Percentiles rank a stretch among this genome's conserved stretches.
Conservation (phyloP, 176 grass and related monocot genomes). For the Carex scoparia region DNA sequence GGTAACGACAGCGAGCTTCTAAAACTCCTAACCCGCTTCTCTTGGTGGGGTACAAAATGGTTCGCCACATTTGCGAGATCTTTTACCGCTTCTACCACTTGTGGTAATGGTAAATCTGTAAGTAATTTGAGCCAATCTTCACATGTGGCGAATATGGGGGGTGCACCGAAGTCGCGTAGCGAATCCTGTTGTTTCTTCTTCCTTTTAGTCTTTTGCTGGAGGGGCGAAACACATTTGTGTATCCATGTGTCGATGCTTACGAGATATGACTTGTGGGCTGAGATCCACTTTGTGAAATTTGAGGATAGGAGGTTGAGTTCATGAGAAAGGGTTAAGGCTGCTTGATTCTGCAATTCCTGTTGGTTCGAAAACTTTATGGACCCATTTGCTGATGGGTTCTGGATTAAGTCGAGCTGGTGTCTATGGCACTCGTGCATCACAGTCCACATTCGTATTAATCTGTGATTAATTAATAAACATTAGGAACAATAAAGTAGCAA, state of each 20-base stretch:
- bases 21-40: constrained; percentile 49
- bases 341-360: constrained; percentile 60
- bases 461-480: constrained; percentile 31
- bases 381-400: constrained; percentile 39
- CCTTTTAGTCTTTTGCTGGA: constrained; percentile 27
- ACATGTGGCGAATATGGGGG: constrained; percentile 83
- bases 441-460: constrained; percentile 79
- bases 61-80: constrained; percentile 44
- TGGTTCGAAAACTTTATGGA: constrained; percentile 49
- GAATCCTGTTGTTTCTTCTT: constrained; percentile 25
- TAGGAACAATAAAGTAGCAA: neutral
- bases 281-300: constrained; percentile 82
- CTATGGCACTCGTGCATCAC: constrained; percentile 76
- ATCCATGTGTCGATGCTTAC: constrained; percentile 66
- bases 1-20: constrained; percentile 44
- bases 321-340: constrained; percentile 48
- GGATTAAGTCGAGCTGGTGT: constrained; percentile 50
- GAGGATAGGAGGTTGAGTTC: constrained; percentile 71
- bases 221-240: constrained; percentile 67
- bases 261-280: constrained; percentile 73
- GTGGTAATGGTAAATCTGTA: constrained; percentile 24
- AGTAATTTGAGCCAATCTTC: constrained; percentile 60
- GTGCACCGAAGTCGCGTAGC: constrained; percentile 36
- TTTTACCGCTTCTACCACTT: constrained; percentile 60
- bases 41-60: constrained; percentile 50